Percentiles rank a stretch among this genome's conserved stretches.
phyloP scores from a whole-genome alignment of 2,329 filamentous ascomycete species.

The Pestalotiopsis sp. region DNA sequence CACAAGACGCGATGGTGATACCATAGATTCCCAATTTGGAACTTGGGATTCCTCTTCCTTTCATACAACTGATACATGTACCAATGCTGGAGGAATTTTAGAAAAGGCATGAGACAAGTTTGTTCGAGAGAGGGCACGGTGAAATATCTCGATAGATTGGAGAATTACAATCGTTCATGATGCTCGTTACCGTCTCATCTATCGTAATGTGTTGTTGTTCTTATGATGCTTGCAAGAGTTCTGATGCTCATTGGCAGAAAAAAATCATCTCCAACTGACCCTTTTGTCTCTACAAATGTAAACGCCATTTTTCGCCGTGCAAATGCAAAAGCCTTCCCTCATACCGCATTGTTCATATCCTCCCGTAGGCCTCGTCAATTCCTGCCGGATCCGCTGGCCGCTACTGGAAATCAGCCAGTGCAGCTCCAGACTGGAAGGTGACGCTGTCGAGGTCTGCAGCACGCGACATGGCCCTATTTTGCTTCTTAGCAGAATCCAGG shows the following conservation, averaged over 20 bases:
- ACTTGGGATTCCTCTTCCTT: background rate
- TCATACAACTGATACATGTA: background rate
- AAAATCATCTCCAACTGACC: background rate
- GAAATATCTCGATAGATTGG: background rate
- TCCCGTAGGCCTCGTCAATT: background rate
- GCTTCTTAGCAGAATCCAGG: constrained; percentile 46
- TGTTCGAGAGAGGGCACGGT: background rate
- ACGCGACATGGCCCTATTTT: constrained; percentile 18
- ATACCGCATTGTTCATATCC: background rate
- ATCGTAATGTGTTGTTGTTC: background rate
- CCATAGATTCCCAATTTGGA: background rate
- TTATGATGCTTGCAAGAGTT: background rate
- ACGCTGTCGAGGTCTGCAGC: background rate
- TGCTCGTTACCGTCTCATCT: constrained; percentile 10
- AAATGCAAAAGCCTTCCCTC: constrained; percentile 23
- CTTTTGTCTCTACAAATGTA: background rate
- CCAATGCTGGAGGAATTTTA: background rate
- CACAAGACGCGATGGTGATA: background rate
- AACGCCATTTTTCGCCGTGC: constrained; percentile 34
- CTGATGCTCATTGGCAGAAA: background rate
- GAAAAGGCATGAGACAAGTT: background rate
- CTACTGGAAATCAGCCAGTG: background rate
- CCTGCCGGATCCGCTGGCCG: background rate
- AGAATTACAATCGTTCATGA: constrained; percentile 7
- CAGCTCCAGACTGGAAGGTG: background rate